These are phyloP conservation scores for Lachnellula suecica DNA, from an alignment of 2,329 filamentous ascomycete genomes.

Conservation along the genomic window DNA sequence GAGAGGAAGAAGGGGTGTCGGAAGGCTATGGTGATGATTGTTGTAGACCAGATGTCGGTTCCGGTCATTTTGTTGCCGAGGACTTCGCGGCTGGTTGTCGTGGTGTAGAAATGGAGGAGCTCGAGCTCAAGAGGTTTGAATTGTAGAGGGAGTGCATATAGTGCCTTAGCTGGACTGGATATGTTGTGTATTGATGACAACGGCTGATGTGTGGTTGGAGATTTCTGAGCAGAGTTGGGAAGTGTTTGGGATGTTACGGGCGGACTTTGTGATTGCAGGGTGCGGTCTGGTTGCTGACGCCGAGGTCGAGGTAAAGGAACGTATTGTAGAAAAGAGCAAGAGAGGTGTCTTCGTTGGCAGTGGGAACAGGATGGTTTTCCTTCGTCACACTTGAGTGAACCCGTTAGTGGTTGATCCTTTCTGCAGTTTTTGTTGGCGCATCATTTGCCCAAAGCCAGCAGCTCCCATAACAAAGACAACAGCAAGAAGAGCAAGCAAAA, in stretches of 20 bases:
- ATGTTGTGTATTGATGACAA: neutral
- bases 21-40: slow-evolving; percentile 8
- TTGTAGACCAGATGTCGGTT: slow-evolving; percentile 7
- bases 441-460: slow-evolving; percentile 15
- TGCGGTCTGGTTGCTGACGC: too few species aligned
- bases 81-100: slow-evolving; percentile 10
- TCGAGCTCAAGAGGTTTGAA: slow-evolving; percentile 13
- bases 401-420: neutral
- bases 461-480: slow-evolving; percentile 6
- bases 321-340: slow-evolving; percentile 14
- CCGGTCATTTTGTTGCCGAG: slow-evolving; percentile 10
- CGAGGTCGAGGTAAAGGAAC: slow-evolving; percentile 5
- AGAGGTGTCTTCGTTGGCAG: slow-evolving; percentile 9
- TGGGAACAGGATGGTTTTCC: slow-evolving; percentile 15
- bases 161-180: neutral
- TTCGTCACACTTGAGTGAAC: slow-evolving; percentile 18
- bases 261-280: neutral
- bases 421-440: slow-evolving; percentile 3
- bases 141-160: neutral
- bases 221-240: too few species aligned
- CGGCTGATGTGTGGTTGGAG: neutral
- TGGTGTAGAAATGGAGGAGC: slow-evolving; percentile 18
- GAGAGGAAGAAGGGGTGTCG: slow-evolving; percentile 29
- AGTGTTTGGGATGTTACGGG: neutral
- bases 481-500: neutral